Base-by-base conservation (phyloP, 352 stramenopile species). In the Globisporangium radiosum region DNA sequence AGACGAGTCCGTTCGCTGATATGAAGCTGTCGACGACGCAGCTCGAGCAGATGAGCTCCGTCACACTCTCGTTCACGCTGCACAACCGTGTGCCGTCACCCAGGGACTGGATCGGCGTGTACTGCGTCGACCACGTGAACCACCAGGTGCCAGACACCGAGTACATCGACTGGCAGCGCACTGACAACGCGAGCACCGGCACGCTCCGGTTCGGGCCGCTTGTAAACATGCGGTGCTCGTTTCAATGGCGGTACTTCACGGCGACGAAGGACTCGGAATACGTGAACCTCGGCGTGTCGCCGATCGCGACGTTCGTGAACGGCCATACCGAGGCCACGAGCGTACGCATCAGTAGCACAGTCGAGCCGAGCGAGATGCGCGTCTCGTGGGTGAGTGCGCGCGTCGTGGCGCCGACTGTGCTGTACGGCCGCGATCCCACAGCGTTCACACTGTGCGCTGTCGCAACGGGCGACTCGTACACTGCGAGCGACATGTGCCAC, bases 351-450 rank as follows among this genome's bases (percentile, higher is more conserved):
- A 15, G 25, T 15, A 62, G 49, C 42, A 65, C 59, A 15, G 3
- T 6, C 9, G 6, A 6, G 14, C 2, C 44, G 3, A 68, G 63
- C 36, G 63, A 82, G 60, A 85, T 87, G 71, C 64, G 75, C 17
- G 73, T 85, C 53, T 74, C 73, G 57, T 87, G 77, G 75, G 68
- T 71, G 13, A 85, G 75, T 57, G 71, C 52, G n/a, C 53, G 65
- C 15, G 71, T 85, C n/a, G 49, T 55, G 4, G 60, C 60, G 6
- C 75, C 75, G 4, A 57, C 69, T 7, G 75, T 87, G 54, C 47
- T 59, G 9, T 85, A 74, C 50, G 71, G 73, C 38, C 59, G 69
- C 36, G 37, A 42, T 13, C 17, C 58, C 36, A 33, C 15, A 5
- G 17, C 45, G 4, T 15, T 50, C 17, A 33, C 17, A 17, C 15